Evolutionary conservation across 768 basidiomycete species (phyloP).

Genomic region (Gyrodon lividus): DNA sequence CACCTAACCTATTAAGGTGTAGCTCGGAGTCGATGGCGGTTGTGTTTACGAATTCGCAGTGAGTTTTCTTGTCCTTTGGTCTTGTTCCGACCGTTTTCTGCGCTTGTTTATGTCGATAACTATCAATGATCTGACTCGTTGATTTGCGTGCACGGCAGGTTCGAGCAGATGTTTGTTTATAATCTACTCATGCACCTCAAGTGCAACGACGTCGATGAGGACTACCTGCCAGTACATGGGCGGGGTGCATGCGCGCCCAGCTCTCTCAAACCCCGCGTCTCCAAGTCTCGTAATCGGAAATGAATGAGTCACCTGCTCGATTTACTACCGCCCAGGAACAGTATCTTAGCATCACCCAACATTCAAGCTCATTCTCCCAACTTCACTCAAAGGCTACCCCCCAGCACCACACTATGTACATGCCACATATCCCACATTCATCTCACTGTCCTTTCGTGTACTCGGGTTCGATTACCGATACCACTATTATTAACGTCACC

Average conservation of each 20-base stretch:
- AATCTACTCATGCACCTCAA: conserved; percentile 79
- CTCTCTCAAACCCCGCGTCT: conserved; percentile 42
- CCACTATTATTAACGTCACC: neutral
- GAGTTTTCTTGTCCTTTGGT: conserved; percentile 33
- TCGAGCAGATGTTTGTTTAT: conserved; percentile 86
- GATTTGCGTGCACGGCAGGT: conserved; percentile 43
- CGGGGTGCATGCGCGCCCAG: conserved; percentile 61
- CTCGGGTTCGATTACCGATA: neutral
- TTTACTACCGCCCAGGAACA: neutral
- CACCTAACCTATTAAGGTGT: conserved; percentile 86
- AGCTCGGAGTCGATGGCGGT: conserved; percentile 84
- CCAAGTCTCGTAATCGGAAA: conserved; percentile 58
- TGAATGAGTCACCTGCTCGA: conserved; percentile 7
- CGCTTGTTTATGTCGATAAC: neutral
- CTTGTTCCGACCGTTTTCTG: no score
- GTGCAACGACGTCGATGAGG: conserved; percentile 70
- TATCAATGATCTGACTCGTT: conserved; percentile 8
- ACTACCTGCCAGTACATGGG: conserved; percentile 79
- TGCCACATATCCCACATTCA: neutral
- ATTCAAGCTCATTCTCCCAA: neutral
- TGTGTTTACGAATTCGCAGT: conserved; percentile 92
- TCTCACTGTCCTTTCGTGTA: neutral
- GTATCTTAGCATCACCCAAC: conserved; percentile 1
- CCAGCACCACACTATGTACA: neutral
- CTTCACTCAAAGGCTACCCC: neutral